phyloP scores from a whole-genome alignment of 2,329 filamentous ascomycete species.

The Albifimbria verrucaria region DNA sequence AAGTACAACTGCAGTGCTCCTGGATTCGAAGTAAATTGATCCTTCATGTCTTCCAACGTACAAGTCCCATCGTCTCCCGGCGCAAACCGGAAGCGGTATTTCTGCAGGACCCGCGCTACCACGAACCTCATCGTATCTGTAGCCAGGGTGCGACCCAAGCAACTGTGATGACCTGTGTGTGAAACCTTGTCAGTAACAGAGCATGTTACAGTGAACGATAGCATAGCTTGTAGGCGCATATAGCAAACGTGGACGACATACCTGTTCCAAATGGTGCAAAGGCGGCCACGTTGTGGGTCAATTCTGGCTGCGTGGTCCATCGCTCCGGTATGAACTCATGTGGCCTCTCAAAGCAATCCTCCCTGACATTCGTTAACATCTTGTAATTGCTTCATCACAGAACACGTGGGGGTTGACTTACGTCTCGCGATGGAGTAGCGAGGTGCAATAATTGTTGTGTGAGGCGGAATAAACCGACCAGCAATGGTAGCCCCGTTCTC shows the following conservation, averaged over 20 bases:
- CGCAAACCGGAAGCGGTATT: too few relatives aligned
- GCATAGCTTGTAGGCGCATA: too few relatives aligned
- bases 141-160: too few relatives aligned
- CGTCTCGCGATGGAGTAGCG: slow-evolving; percentile 15
- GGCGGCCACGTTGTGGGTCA: slow-evolving; percentile 26
- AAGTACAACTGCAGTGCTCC: too few relatives aligned
- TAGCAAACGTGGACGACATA: slow-evolving; percentile 5
- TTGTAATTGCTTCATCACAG: not conserved
- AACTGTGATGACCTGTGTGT: too few relatives aligned
- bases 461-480: slow-evolving; percentile 12
- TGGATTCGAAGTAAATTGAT: too few relatives aligned
- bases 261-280: slow-evolving; percentile 31
- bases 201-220: too few relatives aligned
- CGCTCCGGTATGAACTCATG: slow-evolving; percentile 34
- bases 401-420: slow-evolving; percentile 27
- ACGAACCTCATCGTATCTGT: too few relatives aligned
- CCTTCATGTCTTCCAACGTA: too few relatives aligned
- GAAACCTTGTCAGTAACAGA: too few relatives aligned
- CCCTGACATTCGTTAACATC: slow-evolving; percentile 10
- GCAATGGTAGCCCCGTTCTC: slow-evolving; percentile 27
- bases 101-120: too few relatives aligned
- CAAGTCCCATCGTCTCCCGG: too few relatives aligned
- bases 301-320: slow-evolving; percentile 28
- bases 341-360: slow-evolving; percentile 22
- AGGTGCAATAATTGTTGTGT: slow-evolving; percentile 13